Conservation (phyloP, 2,329 filamentous ascomycete genomes). For the Alternaria infectoria region DNA sequence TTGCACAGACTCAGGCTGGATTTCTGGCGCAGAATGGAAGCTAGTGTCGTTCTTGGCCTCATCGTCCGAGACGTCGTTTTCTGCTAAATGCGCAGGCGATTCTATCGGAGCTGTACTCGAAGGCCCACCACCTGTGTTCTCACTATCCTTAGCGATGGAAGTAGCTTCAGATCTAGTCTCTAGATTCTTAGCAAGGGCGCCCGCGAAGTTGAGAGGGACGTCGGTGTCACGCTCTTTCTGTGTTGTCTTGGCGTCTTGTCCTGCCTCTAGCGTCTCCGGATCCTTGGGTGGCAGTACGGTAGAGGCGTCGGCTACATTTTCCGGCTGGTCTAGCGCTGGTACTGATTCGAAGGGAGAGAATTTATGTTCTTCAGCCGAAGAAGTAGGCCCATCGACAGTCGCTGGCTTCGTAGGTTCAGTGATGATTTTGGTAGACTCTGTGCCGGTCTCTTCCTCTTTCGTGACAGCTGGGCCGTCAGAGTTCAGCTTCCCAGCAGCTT, state of each 20-base stretch:
- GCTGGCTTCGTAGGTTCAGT: background rate
- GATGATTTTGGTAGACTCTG: background rate
- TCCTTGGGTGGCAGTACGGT: background rate
- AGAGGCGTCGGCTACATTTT: background rate
- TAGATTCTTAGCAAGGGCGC: background rate
- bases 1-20: constrained; percentile 16
- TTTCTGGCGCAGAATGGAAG: constrained; percentile 31
- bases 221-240: background rate
- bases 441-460: background rate
- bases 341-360: background rate
- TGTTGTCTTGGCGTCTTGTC: background rate
- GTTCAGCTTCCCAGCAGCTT: background rate
- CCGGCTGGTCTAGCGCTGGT: background rate
- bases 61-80: constrained; percentile 25
- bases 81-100: background rate
- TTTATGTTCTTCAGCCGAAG: background rate
- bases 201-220: background rate
- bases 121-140: background rate
- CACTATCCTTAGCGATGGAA: background rate
- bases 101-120: background rate
- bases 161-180: background rate
- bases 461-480: background rate
- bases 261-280: background rate
- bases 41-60: constrained; percentile 33
- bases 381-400: background rate